Conservation (phyloP, 2,329 filamentous ascomycete genomes). For the Fusarium sp. region DNA sequence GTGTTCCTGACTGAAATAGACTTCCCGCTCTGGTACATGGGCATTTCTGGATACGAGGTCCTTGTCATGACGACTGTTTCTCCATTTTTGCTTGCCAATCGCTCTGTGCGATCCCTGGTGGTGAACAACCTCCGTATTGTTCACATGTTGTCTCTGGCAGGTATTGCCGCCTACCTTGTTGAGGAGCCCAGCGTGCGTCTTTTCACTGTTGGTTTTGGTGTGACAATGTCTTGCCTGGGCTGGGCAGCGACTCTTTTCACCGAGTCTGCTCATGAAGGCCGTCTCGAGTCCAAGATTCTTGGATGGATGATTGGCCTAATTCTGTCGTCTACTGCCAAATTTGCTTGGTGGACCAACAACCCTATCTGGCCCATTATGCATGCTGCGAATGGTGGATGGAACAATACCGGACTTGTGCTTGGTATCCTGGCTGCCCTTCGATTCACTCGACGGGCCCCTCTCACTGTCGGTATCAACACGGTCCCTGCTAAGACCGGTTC, state of each 20-base stretch:
- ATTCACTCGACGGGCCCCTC: slow-evolving; percentile 72
- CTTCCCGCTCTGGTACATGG: slow-evolving; percentile 99
- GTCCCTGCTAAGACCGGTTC: slow-evolving; percentile 65
- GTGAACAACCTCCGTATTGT: slow-evolving; percentile 72
- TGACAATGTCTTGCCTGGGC: slow-evolving; percentile 79
- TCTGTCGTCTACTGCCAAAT: slow-evolving; percentile 87
- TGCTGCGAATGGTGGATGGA: slow-evolving; percentile 88
- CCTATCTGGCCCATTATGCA: slow-evolving; percentile 97
- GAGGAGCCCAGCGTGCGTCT: slow-evolving; percentile 76
- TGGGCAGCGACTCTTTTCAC: slow-evolving; percentile 85
- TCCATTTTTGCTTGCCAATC: slow-evolving; percentile 78
- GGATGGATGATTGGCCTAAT: slow-evolving; percentile 84
- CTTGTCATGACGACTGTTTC: slow-evolving; percentile 85
- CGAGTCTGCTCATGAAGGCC: slow-evolving; percentile 74
- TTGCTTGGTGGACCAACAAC: slow-evolving; percentile 93
- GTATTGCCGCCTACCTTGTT: slow-evolving; percentile 80
- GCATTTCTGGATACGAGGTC: slow-evolving; percentile 94
- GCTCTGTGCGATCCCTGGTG: slow-evolving; percentile 70
- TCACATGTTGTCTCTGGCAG: slow-evolving; percentile 79
- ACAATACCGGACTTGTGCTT: slow-evolving; percentile 79
- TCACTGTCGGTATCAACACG: slow-evolving; percentile 51
- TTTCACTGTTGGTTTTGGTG: slow-evolving; percentile 79
- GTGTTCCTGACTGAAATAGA: slow-evolving; percentile 57
- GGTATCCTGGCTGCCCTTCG: slow-evolving; percentile 78
- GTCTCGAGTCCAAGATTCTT: slow-evolving; percentile 81